Percentiles rank a stretch among this genome's conserved stretches.
Conservation (phyloP, 2,329 filamentous ascomycete genomes). For the Phyllosticta citribraziliensis region DNA sequence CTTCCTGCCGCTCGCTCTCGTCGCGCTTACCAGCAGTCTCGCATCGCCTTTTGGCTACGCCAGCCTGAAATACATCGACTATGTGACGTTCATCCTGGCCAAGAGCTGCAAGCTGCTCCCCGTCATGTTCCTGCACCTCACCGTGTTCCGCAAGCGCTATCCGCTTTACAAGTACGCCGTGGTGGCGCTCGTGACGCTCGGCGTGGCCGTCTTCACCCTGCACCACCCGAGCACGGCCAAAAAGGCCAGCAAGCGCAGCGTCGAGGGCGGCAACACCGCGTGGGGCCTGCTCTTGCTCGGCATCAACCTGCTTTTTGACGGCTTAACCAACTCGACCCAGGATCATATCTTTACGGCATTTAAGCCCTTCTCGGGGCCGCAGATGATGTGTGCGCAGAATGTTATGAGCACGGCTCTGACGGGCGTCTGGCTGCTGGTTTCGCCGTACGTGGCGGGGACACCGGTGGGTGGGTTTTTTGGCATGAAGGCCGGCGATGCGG, state of each 20-base stretch:
- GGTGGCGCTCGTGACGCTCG: conserved; percentile 78
- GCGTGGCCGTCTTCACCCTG: conserved; percentile 90
- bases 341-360: conserved; percentile 80
- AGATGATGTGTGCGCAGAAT: conserved; percentile 99
- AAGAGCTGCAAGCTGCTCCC: conserved; percentile 98
- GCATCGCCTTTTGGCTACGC: conserved; percentile 96
- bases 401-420: conserved; percentile 75
- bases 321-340: conserved; percentile 91
- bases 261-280: conserved; percentile 49
- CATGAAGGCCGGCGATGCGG: conserved; percentile 37
- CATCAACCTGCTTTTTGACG: conserved; percentile 90
- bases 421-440: conserved; percentile 61
- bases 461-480: conserved; percentile 33
- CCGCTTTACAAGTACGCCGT: conserved; percentile 95
- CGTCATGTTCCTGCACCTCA: conserved; percentile 94
- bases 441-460: conserved; percentile 68
- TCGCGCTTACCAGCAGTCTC: conserved; percentile 78
- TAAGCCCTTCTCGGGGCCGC: conserved; percentile 74
- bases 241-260: conserved; percentile 32
- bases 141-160: conserved; percentile 79
- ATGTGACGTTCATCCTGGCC: conserved; percentile 93
- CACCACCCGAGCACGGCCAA: conserved; percentile 49
- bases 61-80: conserved; percentile 86
- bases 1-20: conserved; percentile 67
- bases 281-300: conserved; percentile 78